Percentiles rank a stretch among this genome's conserved stretches.
phyloP scores from a whole-genome alignment of 2,329 filamentous ascomycete genomes.

The Fusarium sp. region DNA sequence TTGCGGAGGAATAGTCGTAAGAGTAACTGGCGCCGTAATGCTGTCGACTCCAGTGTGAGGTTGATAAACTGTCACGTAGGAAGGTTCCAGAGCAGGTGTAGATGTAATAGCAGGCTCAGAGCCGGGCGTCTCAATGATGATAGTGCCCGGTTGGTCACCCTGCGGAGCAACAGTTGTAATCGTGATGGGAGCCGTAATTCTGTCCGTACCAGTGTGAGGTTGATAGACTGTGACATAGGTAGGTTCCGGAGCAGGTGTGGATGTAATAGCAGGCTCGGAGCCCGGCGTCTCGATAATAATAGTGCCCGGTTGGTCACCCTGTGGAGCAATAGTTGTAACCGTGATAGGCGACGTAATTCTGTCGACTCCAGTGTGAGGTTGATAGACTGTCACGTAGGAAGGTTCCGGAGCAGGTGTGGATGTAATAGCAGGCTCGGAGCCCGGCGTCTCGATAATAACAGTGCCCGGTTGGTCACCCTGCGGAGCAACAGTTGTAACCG shows the following conservation, averaged over 20 bases:
- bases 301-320: constrained; percentile 17
- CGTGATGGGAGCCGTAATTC: constrained; percentile 17
- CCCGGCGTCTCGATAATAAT: constrained; percentile 26
- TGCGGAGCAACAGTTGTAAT: constrained; percentile 25
- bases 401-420: constrained; percentile 1
- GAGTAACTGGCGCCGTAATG: background rate
- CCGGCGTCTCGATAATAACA: constrained; percentile 25
- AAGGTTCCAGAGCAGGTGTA: background rate
- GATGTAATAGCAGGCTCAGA: constrained; percentile 7
- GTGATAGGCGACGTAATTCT: constrained; percentile 16
- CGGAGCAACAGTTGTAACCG: constrained; percentile 15
- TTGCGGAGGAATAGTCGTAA: background rate
- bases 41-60: background rate
- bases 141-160: constrained; percentile 26
- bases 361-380: constrained; percentile 12
- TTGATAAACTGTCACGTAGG: constrained; percentile 8
- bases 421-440: constrained; percentile 8
- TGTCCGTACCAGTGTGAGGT: constrained; percentile 8
- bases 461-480: constrained; percentile 18
- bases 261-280: constrained; percentile 7
- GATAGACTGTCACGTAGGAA: constrained; percentile 23
- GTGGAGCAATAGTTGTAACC: constrained; percentile 11
- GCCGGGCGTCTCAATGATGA: constrained; percentile 29
- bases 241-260: background rate
- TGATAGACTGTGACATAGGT: constrained; percentile 24